A percentile compares a stretch with the other conserved stretches of the same genome.
phyloP scores from a whole-genome alignment of 2,329 filamentous ascomycete species.

The Sporothrix schenckii region DNA sequence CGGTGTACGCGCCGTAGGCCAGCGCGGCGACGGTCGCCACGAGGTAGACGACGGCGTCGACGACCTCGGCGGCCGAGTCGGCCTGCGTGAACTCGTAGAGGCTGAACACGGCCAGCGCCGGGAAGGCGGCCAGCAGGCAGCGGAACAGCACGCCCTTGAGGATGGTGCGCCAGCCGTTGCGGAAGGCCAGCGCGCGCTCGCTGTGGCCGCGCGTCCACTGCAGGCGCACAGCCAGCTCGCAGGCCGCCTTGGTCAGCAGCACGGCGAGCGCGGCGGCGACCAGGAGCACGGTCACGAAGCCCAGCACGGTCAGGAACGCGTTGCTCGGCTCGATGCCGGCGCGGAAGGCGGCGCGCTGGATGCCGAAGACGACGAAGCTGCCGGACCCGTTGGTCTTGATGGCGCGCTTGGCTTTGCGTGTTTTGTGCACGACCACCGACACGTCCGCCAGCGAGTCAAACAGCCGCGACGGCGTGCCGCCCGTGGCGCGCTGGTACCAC shows the following conservation, averaged over 20 bases:
- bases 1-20: slow-evolving; percentile 78
- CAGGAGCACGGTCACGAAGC: slow-evolving; percentile 70
- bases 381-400: slow-evolving; percentile 48
- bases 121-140: slow-evolving; percentile 78
- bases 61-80: slow-evolving; percentile 77
- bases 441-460: slow-evolving; percentile 69
- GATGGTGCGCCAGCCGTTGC: slow-evolving; percentile 82
- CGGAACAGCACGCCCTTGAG: slow-evolving; percentile 86
- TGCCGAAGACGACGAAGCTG: slow-evolving; percentile 66
- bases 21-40: slow-evolving; percentile 73
- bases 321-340: slow-evolving; percentile 79
- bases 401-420: slow-evolving; percentile 37
- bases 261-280: slow-evolving; percentile 65
- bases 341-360: slow-evolving; percentile 78
- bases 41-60: slow-evolving; percentile 79
- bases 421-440: slow-evolving; percentile 69
- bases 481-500: slow-evolving; percentile 86
- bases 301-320: slow-evolving; percentile 80
- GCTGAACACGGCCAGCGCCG: slow-evolving; percentile 80
- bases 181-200: slow-evolving; percentile 75
- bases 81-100: slow-evolving; percentile 80
- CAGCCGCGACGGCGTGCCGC: slow-evolving; percentile 73
- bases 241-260: slow-evolving; percentile 63
- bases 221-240: slow-evolving; percentile 69
- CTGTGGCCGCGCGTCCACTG: slow-evolving; percentile 67